phyloP scores from a whole-genome alignment of 2,329 filamentous ascomycete genomes.

The Ceratocystis diversiconidia region DNA sequence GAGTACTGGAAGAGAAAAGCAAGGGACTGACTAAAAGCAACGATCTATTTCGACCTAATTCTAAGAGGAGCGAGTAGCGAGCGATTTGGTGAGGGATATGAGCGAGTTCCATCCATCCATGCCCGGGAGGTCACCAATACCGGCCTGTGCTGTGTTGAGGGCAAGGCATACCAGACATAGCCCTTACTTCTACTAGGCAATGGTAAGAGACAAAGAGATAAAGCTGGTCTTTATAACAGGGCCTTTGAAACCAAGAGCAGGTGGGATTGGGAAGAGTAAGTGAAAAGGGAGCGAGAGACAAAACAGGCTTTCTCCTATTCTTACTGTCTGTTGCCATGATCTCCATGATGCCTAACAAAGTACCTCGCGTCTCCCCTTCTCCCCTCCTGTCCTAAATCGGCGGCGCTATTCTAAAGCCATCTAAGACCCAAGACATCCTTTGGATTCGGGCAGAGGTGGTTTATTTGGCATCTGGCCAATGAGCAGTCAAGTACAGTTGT shows the following conservation, averaged over 20 bases:
- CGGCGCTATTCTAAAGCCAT: not conserved
- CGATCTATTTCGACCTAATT: not conserved
- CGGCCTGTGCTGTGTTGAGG: not conserved
- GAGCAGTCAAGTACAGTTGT: not conserved
- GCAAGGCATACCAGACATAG: not conserved
- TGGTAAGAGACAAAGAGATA: not conserved
- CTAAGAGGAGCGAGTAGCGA: not conserved
- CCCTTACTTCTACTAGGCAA: not conserved
- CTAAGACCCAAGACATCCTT: not conserved
- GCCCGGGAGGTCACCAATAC: not conserved
- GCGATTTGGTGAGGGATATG: not conserved
- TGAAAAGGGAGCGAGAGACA: not conserved
- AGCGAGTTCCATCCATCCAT: not conserved
- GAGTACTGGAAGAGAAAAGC: not conserved
- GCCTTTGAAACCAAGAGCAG: not conserved
- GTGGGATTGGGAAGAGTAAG: not conserved
- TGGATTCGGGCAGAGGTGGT: not conserved
- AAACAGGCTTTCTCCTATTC: not conserved
- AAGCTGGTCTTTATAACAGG: not conserved
- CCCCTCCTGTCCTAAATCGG: not conserved
- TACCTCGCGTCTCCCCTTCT: not conserved
- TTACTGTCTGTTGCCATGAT: not conserved
- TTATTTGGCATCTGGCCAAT: not conserved
- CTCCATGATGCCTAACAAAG: not conserved
- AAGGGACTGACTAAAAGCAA: not conserved